A percentile compares a stretch with the other conserved stretches of the same genome.
These are phyloP conservation scores for Somion occarium DNA, from an alignment of 1,284 basidiomycete species.

Conservation along the genomic window DNA sequence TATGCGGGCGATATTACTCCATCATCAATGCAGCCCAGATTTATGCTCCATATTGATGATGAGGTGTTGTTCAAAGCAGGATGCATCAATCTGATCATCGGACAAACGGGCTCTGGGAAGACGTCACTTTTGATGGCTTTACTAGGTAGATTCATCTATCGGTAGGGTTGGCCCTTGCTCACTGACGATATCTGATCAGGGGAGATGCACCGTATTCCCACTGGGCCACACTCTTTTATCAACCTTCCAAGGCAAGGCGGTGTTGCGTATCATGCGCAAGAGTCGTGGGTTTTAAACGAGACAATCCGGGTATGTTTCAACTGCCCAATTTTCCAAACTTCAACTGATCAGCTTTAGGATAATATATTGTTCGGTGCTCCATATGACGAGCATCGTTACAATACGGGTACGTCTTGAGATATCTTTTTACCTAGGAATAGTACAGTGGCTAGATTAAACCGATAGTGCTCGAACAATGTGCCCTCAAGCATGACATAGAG, in stretches of 20 bases:
- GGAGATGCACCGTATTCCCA: conserved; percentile 51
- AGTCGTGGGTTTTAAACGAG: conserved; percentile 61
- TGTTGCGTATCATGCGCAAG: conserved; percentile 66
- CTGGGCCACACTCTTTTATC: conserved; percentile 48
- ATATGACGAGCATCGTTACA: conserved; percentile 37
- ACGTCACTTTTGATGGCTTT: conserved; percentile 50
- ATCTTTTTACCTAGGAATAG: not conserved
- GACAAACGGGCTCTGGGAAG: conserved; percentile 55
- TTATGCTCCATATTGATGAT: conserved; percentile 44
- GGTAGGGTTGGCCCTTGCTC: conserved; percentile 15
- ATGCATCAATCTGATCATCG: conserved; percentile 58
- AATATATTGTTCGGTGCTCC: conserved; percentile 41
- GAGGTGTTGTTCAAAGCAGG: conserved; percentile 55
- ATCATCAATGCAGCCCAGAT: conserved; percentile 31
- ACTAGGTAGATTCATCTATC: conserved; percentile 30
- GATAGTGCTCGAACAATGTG: conserved; percentile 58
- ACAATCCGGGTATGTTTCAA: conserved; percentile 28
- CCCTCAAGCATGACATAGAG: conserved; percentile 53
- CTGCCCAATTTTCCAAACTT: not conserved
- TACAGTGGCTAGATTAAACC: conserved; percentile 10
- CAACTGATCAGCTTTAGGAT: conserved; percentile 19
- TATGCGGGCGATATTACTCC: conserved; percentile 30
- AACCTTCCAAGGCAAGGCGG: conserved; percentile 57
- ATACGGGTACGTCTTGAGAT: conserved; percentile 29
- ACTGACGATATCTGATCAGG: no score